Percentiles rank a stretch among this genome's conserved stretches.
Conservation (phyloP, 805 yeast genomes). For the Candida chilensis region DNA sequence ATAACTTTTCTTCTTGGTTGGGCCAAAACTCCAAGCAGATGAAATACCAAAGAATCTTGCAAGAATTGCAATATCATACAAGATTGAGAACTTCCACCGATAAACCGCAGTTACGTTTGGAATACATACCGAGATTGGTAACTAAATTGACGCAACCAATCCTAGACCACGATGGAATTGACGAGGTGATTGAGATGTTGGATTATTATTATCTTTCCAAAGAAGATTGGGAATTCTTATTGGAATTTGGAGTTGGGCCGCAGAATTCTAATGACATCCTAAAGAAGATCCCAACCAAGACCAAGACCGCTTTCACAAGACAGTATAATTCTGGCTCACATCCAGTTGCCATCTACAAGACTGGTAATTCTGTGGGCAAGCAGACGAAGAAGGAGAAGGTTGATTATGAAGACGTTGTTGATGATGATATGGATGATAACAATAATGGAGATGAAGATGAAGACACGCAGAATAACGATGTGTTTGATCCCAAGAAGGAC, state of each 20-base stretch:
- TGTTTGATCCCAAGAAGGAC: constrained; percentile 48
- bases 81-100: constrained; percentile 74
- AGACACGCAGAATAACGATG: constrained; percentile 30
- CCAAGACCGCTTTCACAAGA: constrained; percentile 81
- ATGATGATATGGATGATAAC: constrained; percentile 32
- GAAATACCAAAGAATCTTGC: constrained; percentile 71
- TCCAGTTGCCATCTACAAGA: constrained; percentile 76
- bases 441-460: constrained; percentile 35
- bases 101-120: constrained; percentile 63
- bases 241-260: constrained; percentile 74
- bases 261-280: constrained; percentile 14
- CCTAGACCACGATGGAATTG: constrained; percentile 46
- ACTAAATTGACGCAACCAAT: constrained; percentile 53
- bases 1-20: constrained; percentile 76
- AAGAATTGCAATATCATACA: constrained; percentile 84
- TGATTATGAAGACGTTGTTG: constrained; percentile 65
- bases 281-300: constrained; percentile 66
- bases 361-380: constrained; percentile 51
- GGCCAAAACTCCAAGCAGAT: constrained; percentile 84
- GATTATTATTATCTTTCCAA: constrained; percentile 81
- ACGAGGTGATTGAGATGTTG: constrained; percentile 57
- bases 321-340: constrained; percentile 69
- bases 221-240: constrained; percentile 85
- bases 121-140: constrained; percentile 61
- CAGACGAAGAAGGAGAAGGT: constrained; percentile 30